Evolutionary conservation across 805 yeast genomes (phyloP).

Genomic region (Yamadazyma nakazawae): DNA sequence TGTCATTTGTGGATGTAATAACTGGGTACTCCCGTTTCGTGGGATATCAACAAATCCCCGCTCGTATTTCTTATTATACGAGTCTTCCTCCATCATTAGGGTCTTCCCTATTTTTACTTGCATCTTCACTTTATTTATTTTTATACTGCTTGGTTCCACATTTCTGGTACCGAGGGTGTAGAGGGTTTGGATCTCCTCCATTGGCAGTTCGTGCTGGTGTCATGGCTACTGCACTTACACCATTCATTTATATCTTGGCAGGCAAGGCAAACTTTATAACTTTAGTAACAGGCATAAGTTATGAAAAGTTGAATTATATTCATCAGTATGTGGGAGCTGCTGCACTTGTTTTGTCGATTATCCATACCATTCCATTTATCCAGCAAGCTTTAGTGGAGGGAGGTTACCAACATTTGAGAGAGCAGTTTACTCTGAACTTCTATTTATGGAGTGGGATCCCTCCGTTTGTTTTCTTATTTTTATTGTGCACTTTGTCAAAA

Average conservation of each 20-base stretch:
- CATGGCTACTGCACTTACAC: slow-evolving; percentile 48
- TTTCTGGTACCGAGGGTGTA: slow-evolving; percentile 49
- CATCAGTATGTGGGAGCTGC: slow-evolving; percentile 49
- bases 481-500: slow-evolving; percentile 43
- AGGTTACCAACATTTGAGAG: slow-evolving; percentile 29
- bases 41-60: slow-evolving; percentile 33
- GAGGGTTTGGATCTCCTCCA: slow-evolving; percentile 59
- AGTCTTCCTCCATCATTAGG: slow-evolving; percentile 38
- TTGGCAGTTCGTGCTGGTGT: slow-evolving; percentile 52
- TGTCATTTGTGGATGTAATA: slow-evolving; percentile 25
- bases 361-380: slow-evolving; percentile 52
- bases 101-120: slow-evolving; percentile 35
- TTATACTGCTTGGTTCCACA: slow-evolving; percentile 45
- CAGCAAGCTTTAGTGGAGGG: slow-evolving; percentile 47
- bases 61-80: slow-evolving; percentile 19
- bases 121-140: slow-evolving; percentile 28
- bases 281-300: slow-evolving; percentile 49
- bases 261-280: slow-evolving; percentile 53
- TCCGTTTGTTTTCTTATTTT: slow-evolving; percentile 43
- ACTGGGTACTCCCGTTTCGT: slow-evolving; percentile 32
- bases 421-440: slow-evolving; percentile 17
- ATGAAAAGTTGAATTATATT: slow-evolving; percentile 50
- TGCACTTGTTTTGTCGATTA: slow-evolving; percentile 40
- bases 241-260: slow-evolving; percentile 47
- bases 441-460: slow-evolving; percentile 42